Percentiles rank a stretch among this genome's conserved stretches.
Conservation (phyloP, 768 basidiomycete species). For the Lactarius vividus region DNA sequence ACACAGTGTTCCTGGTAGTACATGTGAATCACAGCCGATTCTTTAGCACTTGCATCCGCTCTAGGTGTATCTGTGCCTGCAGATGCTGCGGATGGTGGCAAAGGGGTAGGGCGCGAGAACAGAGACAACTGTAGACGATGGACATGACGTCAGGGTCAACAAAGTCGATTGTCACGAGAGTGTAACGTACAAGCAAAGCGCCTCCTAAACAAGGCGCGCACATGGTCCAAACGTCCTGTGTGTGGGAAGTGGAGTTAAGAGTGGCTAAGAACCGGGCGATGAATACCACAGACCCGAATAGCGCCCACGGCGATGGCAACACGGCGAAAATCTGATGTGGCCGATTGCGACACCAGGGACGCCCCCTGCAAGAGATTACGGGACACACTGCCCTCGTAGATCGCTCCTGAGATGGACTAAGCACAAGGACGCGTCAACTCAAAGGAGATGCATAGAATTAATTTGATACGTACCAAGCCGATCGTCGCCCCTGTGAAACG, state of each 20-base stretch:
- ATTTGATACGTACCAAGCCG: conserved; percentile 57
- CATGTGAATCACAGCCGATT: conserved; percentile 4
- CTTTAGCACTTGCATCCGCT: conserved; percentile 1
- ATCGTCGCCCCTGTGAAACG: conserved; percentile 84
- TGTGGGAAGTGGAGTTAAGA: conserved; percentile 12
- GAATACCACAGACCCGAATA: conserved; percentile 22
- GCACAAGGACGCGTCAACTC: conserved; percentile 17
- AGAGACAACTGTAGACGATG: conserved; percentile 18
- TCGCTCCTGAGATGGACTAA: conserved; percentile 73
- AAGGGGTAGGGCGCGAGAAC: conserved; percentile 21
- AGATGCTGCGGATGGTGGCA: conserved; percentile 10
- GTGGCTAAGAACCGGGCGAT: conserved; percentile 6
- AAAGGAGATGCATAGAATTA: not conserved
- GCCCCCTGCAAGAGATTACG: conserved; percentile 5
- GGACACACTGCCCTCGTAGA: conserved; percentile 42
- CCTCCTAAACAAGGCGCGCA: conserved; percentile 28
- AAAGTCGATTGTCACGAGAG: not conserved
- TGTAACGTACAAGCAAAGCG: conserved; percentile 24
- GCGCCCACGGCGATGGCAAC: conserved; percentile 17
- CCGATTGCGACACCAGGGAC: not conserved
- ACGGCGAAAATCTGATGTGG: not conserved
- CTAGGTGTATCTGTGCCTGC: not conserved
- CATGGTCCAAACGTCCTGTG: conserved; percentile 27
- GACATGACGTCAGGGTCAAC: conserved; percentile 14
- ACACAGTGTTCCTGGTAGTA: conserved; percentile 5